Conservation (phyloP, 345 rosid genomes). For the Chamaenerion angustifolium region DNA sequence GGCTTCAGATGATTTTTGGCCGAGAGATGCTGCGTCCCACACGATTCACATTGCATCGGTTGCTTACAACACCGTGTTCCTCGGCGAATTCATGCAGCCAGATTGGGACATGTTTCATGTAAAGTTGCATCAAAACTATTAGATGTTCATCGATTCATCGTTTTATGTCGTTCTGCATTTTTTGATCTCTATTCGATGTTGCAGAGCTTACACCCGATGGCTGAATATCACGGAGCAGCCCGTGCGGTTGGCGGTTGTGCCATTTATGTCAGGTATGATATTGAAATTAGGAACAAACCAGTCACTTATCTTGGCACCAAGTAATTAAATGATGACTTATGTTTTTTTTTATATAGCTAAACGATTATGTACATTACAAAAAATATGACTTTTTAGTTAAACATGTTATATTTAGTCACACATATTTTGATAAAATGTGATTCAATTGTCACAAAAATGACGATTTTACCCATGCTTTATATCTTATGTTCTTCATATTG, state of each 20-base stretch:
- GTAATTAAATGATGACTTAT: no score
- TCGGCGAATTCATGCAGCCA: conserved; percentile 65
- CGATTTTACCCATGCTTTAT: no score
- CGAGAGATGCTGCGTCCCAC: conserved; percentile 55
- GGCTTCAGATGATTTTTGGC: conserved; percentile 69
- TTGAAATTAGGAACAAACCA: neutral
- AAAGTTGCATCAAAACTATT: conserved; percentile 8
- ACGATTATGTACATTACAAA: no score
- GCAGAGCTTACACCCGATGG: conserved; percentile 61
- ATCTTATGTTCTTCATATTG: no score
- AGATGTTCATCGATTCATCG: neutral
- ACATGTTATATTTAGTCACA: no score
- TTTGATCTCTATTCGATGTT: conserved; percentile 4
- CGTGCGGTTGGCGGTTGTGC: conserved; percentile 56
- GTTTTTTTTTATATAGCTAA: no score
- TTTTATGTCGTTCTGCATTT: neutral
- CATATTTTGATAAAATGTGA: no score
- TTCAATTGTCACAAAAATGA: no score
- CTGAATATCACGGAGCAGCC: conserved; percentile 64
- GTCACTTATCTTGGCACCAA: no score
- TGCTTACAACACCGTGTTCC: conserved; percentile 53
- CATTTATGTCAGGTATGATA: conserved; percentile 37
- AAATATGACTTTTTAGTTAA: no score
- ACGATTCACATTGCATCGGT: conserved; percentile 63
- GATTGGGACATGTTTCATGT: conserved; percentile 80